Evolutionary conservation across 1,284 basidiomycete genomes (phyloP).

Genomic region (Psilocybe mexicana): DNA sequence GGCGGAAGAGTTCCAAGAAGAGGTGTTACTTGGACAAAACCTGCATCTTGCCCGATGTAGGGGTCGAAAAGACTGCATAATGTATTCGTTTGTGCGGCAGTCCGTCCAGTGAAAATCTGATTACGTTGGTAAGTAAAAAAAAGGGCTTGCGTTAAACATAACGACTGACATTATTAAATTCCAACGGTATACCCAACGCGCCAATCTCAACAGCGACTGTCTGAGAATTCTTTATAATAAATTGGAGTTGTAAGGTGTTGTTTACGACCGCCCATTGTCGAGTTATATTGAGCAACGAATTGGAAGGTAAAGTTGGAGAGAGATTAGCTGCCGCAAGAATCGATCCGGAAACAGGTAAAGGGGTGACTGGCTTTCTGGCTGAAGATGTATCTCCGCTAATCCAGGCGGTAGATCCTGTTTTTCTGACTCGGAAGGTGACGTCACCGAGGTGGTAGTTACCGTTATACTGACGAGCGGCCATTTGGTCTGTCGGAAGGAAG

Average conservation of each 20-base stretch:
- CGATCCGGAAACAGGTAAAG: slow-evolving; percentile 39
- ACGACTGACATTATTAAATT: slow-evolving; percentile 54
- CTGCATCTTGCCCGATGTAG: slow-evolving; percentile 59
- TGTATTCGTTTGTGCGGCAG: slow-evolving; percentile 51
- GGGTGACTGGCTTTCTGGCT: slow-evolving; percentile 42
- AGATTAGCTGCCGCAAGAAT: slow-evolving; percentile 53
- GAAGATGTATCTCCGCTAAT: slow-evolving; percentile 48
- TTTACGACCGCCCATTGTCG: slow-evolving; percentile 52
- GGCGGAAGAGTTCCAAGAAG: slow-evolving; percentile 56
- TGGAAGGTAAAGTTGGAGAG: slow-evolving; percentile 47
- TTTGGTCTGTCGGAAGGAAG: slow-evolving; percentile 55
- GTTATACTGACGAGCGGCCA: slow-evolving; percentile 49
- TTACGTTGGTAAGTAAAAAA: neutral
- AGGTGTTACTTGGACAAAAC: slow-evolving; percentile 55
- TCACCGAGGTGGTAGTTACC: slow-evolving; percentile 60
- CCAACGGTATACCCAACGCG: slow-evolving; percentile 51
- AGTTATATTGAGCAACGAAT: slow-evolving; percentile 49
- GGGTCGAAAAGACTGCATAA: slow-evolving; percentile 59
- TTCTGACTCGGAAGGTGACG: slow-evolving; percentile 53
- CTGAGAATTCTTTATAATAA: slow-evolving; percentile 53
- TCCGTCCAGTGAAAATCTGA: slow-evolving; percentile 56
- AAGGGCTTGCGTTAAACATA: neutral
- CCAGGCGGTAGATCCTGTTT: slow-evolving; percentile 48
- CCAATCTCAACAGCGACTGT: slow-evolving; percentile 53
- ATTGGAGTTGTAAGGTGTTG: slow-evolving; percentile 47